Base-by-base conservation (phyloP, 2,329 filamentous ascomycete genomes). In the Claviceps pazoutovae region DNA sequence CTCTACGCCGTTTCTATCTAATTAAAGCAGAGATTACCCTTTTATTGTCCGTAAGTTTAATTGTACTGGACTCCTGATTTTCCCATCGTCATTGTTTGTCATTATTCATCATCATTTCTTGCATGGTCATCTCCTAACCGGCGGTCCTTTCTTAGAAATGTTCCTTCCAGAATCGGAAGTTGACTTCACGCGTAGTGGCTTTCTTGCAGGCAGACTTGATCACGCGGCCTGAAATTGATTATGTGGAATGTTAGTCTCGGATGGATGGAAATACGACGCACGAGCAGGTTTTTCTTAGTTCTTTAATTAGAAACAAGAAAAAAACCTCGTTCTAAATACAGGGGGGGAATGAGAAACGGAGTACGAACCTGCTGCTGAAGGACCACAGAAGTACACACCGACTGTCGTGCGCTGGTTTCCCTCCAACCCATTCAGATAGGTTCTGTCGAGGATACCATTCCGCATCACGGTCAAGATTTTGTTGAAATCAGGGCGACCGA, bases 131-230 rank as follows among this genome's bases (percentile, higher is more conserved):
- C 2, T 6, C 16, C 13, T 17, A n/a, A 26, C 19, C 3, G 17
- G 39, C 17, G 5, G 19, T 21, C 19, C 41, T 4, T 39, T 62
- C 75, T 34, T 34, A 84, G 64, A 84, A 84, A 65, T 98, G 91
- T 70, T 98, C 93, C 74, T 98, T 98, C 93, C 93, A 98, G 75
- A 98, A 98, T 61, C 88, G 86, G 73, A 97, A 98, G 62, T 83
- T 80, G 53, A 98, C 88, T 59, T 95, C 86, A 56, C 79, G 79
- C 39, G 79, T 82, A 13, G 82, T 86, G 16, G 84, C 84, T 50
- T 74, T 67, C 62, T 84, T 86, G 58, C 87, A 86, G 16, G 91
- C 90, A 64, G 81, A 80, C 68, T 86, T 84, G 65, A 98, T 96
- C 61, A 88, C 81, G 58, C 89, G 79, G 6, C 91, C 91, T 70